Percentiles rank a stretch among this genome's conserved stretches.
phyloP scores from a whole-genome alignment of 331 rosid species.

The Quercus phellos region DNA sequence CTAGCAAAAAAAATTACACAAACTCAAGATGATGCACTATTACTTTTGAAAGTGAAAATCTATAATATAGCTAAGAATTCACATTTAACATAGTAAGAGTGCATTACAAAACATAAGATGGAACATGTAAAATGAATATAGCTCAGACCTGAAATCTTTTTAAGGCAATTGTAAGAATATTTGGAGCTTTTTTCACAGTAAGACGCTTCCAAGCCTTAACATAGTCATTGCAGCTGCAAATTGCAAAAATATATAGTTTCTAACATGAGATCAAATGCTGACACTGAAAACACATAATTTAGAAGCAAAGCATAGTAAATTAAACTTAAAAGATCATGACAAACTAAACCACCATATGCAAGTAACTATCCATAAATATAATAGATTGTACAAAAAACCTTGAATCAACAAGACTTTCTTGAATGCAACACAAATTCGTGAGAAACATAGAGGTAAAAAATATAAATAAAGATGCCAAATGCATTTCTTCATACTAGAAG shows the following conservation, averaged over 20 bases:
- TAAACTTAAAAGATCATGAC: background rate
- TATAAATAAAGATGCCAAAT: background rate
- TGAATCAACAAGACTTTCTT: background rate
- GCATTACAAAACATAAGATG: background rate
- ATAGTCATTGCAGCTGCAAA: slow-evolving; percentile 90
- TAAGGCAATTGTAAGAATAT: slow-evolving; percentile 85
- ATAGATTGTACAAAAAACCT: background rate
- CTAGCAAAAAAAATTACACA: background rate
- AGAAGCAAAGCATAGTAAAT: slow-evolving; percentile 2
- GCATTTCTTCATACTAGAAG: background rate
- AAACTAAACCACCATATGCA: background rate
- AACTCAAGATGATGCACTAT: background rate
- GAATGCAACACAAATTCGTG: background rate
- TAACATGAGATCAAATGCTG: background rate
- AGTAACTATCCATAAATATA: background rate
- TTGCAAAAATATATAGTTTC: slow-evolving; percentile 22
- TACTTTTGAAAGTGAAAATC: background rate
- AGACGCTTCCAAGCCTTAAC: slow-evolving; percentile 94
- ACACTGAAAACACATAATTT: slow-evolving; percentile 8
- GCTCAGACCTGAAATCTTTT: slow-evolving; percentile 90
- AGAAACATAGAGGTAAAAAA: background rate
- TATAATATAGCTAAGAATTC: background rate
- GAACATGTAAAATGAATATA: background rate
- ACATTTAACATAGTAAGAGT: background rate
- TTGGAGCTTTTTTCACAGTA: slow-evolving; percentile 76